Evolutionary conservation across 2,329 filamentous ascomycete genomes (phyloP).

Genomic region (Cladosporium phlei): DNA sequence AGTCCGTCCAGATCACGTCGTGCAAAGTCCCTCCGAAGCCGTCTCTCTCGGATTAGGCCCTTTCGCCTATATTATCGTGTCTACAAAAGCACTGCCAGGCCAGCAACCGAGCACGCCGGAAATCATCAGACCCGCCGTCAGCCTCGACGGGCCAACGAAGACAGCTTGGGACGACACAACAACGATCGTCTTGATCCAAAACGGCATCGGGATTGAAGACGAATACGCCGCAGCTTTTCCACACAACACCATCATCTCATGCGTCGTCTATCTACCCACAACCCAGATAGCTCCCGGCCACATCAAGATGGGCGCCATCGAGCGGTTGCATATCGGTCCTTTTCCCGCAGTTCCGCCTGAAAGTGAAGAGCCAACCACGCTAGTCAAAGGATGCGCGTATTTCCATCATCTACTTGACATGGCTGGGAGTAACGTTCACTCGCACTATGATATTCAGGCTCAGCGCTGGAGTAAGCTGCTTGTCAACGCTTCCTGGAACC

Average conservation of each 20-base stretch:
- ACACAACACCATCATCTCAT: conserved; percentile 49
- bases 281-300: conserved; percentile 48
- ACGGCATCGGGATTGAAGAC: conserved; percentile 58
- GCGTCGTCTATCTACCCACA: conserved; percentile 49
- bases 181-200: conserved; percentile 57
- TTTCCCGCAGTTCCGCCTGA: no score
- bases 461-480: conserved; percentile 59
- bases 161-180: conserved; percentile 43
- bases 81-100: conserved; percentile 42
- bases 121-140: conserved; percentile 38
- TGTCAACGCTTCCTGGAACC: conserved; percentile 59
- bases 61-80: conserved; percentile 48
- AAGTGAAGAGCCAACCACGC: not conserved
- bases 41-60: conserved; percentile 22
- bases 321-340: conserved; percentile 48
- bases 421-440: conserved; percentile 44
- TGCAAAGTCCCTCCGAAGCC: conserved; percentile 34
- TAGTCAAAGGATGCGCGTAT: conserved; percentile 15
- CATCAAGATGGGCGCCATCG: conserved; percentile 44
- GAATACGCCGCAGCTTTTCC: conserved; percentile 50
- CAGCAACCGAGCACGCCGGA: conserved; percentile 29
- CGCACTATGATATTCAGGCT: conserved; percentile 52
- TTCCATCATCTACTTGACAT: conserved; percentile 32
- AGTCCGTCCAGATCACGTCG: conserved; percentile 34
- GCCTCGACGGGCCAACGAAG: no score